These are phyloP conservation scores for Chrysoporthe austroafricana DNA, from an alignment of 2,329 filamentous ascomycete species.

Conservation along the genomic window DNA sequence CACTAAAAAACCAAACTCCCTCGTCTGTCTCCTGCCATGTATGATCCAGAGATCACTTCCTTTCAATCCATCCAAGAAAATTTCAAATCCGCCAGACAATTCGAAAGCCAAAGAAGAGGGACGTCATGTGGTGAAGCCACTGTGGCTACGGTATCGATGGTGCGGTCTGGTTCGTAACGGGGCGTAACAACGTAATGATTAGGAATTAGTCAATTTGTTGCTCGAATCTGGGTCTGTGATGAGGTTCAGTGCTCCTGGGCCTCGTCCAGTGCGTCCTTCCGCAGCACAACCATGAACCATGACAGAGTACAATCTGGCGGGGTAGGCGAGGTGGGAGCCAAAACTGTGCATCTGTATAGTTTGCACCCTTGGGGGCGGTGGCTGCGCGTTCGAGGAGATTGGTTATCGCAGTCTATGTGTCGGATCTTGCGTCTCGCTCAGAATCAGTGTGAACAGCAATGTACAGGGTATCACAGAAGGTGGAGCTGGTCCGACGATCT, in stretches of 20 bases:
- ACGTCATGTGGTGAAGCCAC: not conserved
- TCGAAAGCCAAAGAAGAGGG: not conserved
- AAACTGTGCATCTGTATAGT: not conserved
- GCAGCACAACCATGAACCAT: not conserved
- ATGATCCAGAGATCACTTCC: not conserved
- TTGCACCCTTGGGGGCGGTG: not conserved
- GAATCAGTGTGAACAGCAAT: not conserved
- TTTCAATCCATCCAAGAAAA: constrained; percentile 4
- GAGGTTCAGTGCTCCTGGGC: not conserved
- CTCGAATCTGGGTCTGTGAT: not conserved
- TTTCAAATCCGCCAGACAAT: not conserved
- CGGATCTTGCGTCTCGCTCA: not conserved
- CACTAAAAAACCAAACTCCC: not conserved
- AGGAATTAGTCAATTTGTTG: constrained; percentile 4
- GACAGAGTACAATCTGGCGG: too few relatives aligned
- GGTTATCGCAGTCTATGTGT: not conserved
- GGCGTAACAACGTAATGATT: constrained; percentile 9
- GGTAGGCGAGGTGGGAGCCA: not conserved
- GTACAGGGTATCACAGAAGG: constrained; percentile 8
- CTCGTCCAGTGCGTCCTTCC: not conserved
- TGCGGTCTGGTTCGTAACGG: constrained; percentile 1
- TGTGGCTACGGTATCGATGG: not conserved
- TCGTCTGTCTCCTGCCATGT: not conserved
- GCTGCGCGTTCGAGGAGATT: not conserved
- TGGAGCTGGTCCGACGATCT: not conserved